Percentiles rank a stretch among this genome's conserved stretches.
Conservation (phyloP, 441 rosid genomes). For the Gossypium lobatum region DNA sequence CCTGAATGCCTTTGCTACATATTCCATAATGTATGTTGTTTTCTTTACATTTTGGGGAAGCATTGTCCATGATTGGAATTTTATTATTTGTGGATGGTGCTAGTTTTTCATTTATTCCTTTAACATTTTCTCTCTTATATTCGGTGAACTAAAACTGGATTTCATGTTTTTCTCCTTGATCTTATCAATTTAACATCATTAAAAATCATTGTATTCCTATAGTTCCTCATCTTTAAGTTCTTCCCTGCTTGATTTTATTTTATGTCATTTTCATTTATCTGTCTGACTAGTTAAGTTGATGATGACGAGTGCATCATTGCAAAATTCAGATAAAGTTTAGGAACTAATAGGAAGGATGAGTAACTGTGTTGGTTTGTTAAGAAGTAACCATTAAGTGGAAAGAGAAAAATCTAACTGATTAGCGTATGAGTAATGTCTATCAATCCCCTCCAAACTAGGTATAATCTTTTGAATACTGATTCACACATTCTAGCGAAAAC, state of each 20-base stretch:
- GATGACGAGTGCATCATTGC: background rate
- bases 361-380: background rate
- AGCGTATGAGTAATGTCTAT: background rate
- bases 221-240: background rate
- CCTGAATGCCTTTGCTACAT: constrained; percentile 99
- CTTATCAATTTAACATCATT: constrained; percentile 1
- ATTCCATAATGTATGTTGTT: constrained; percentile 69
- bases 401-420: background rate
- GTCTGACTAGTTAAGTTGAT: background rate
- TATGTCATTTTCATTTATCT: background rate
- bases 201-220: background rate
- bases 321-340: background rate
- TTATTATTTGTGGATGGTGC: background rate
- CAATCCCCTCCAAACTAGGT: background rate
- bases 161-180: background rate
- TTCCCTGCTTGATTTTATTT: background rate
- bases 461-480: background rate
- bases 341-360: constrained; percentile 1
- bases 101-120: background rate
- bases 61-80: background rate
- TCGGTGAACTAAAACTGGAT: background rate
- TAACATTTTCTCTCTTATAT: background rate
- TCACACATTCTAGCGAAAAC: background rate
- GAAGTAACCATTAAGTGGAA: background rate
- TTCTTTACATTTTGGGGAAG: constrained; percentile 4